Base-by-base conservation (phyloP, 2,329 filamentous ascomycete species). In the Fusarium falciforme region DNA sequence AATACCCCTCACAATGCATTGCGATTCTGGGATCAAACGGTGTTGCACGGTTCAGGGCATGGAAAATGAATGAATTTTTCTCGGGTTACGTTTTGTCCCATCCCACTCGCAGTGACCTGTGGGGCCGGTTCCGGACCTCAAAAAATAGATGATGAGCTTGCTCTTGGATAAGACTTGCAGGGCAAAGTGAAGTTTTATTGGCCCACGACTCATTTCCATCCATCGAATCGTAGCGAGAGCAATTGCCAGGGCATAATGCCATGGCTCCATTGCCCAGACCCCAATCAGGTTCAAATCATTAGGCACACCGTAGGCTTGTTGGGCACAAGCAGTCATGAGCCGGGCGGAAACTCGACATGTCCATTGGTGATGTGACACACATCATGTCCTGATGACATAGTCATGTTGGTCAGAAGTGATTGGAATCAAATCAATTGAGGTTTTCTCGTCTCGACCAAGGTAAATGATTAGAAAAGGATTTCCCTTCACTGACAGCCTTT, bases 51-150 rank as follows among this genome's bases (percentile, higher is more conserved):
- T 84, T 83, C 80, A 81, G 78, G 82, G 80, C 82, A 82, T 82
- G 81, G 80, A 83, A 82, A 83, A 83, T 82, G 80, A 84, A 82
- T 83, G 80, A 78, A 80, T 82, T 83, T 81, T 81, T 79, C 78
- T 78, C 70, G 75, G 79, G 80, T 81, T 80, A 82, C 77, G 65
- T 76, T 76, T 78, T 73, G 57, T 78, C 73, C 77, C 73, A 75
- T 71, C 70, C 76, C 65, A 67, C 68, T 78, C 71, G 73, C 77
- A 79, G 77, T 79, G 77, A 79, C 64, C 42, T 76, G 75, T 78
- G 76, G 68, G 77, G 75, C 57, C 66, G 66, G 71, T 70, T 70
- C 59, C 47, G 60, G 70, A 71, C 71, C 83, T 62, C 79, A 40
- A 61, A 76, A 87, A 89, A 79, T 79, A 79, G 70, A 79, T 65